Base-by-base conservation (phyloP, 257 asterid genomes). In the Leptodermis oblonga region DNA sequence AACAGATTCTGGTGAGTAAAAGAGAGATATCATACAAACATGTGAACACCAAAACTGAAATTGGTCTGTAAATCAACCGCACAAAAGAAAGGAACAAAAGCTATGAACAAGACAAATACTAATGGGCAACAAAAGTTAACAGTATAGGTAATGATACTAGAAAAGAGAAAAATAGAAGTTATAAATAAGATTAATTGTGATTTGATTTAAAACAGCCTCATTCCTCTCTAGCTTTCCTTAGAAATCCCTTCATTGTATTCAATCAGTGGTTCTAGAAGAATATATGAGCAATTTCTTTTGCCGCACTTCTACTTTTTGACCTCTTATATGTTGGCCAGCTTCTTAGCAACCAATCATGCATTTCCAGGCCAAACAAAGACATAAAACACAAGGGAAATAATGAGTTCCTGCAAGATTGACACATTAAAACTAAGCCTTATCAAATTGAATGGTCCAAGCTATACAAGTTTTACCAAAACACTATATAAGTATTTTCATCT, bases 1-100 rank as follows among this genome's bases (percentile, higher is more conserved):
- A 78, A 68, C 33, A 72, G 62, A 61, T 60, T 74, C 45, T 30
- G 4, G 39, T 43, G 23, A 53, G 65, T 26, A n/a, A n/a, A 9
- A 30, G 39, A n/a, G 42, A 28, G 39, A 30, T 8, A 25, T 69
- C 13, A 26, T 10, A 18, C 11, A 31, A 34, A 36, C 30, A 25
- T 0, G n/a, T 46, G 60, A 37, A 55, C 64, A 58, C 2, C 30
- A 37, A 17, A 49, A 36, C 23, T 7, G 26, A 63, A 62, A 42
- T 43, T 52, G 8, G 26, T 23, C 23, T 2, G 31, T 41, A 31
- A 25, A 7, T 23, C 39, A 45, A 39, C 39, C 65, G 20, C 3
- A 46, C 18, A 1, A 42, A 0, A 26, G 22, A 42, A 62, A 42
- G 12, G 56, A 3, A 31, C 3, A 6, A 10, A 46, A 46, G 36